phyloP scores from a whole-genome alignment of 1,139 yeast species.

The Suhomyces bolitotheri region DNA sequence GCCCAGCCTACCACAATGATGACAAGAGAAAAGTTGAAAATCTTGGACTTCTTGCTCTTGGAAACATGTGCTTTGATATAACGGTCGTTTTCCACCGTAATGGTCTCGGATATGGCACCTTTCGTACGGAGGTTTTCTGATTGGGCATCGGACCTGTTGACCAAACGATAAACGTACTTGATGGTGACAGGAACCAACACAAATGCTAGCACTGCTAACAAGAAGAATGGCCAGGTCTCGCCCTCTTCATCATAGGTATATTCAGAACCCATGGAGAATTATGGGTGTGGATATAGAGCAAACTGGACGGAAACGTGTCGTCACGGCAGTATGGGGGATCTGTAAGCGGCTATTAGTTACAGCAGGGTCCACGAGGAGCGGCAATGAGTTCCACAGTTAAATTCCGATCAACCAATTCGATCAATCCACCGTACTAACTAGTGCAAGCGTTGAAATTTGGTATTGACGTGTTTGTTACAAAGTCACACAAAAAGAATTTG shows the following conservation, averaged over 20 bases:
- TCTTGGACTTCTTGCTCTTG: conserved; percentile 36
- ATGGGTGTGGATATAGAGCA: conserved; percentile 1
- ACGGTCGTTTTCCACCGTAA: conserved; percentile 43
- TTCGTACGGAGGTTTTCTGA: conserved; percentile 25
- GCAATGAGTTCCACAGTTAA: neutral
- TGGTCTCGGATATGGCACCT: conserved; percentile 37
- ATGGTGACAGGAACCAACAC: conserved; percentile 72
- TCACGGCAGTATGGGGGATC: no score
- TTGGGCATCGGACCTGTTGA: conserved; percentile 24
- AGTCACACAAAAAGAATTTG: conserved; percentile 12
- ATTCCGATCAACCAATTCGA: neutral
- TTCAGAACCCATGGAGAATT: conserved; percentile 36
- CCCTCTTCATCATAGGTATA: conserved; percentile 87
- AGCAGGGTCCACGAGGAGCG: neutral
- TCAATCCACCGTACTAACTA: neutral
- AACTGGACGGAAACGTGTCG: no score
- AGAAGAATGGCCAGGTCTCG: conserved; percentile 95
- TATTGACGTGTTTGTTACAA: conserved; percentile 13
- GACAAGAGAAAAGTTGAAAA: conserved; percentile 48
- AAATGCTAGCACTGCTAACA: conserved; percentile 63
- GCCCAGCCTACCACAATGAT: conserved; percentile 69
- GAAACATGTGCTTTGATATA: conserved; percentile 44
- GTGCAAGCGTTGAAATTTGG: conserved; percentile 4
- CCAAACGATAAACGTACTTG: conserved; percentile 37
- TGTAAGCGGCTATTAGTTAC: no score